phyloP scores from a whole-genome alignment of 805 yeast species.

The Vanderwaltozyma yarrowii region DNA sequence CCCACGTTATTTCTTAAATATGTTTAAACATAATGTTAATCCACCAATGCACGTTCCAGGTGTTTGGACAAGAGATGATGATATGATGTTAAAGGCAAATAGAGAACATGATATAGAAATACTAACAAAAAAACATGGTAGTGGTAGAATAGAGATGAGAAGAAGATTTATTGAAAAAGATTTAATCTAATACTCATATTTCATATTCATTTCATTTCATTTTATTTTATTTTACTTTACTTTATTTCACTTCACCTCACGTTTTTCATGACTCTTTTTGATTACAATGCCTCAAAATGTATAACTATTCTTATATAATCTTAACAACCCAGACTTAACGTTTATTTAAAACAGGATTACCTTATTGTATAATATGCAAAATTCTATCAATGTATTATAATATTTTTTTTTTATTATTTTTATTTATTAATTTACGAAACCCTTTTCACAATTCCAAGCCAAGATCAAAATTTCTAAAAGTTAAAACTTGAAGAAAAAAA shows the following conservation, averaged over 20 bases:
- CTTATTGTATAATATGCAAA: too few relatives aligned
- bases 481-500: too few relatives aligned
- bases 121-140: constrained; percentile 32
- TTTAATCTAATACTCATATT: constrained; percentile 11
- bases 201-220: neutral
- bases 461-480: too few relatives aligned
- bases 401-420: too few relatives aligned
- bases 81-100: constrained; percentile 27
- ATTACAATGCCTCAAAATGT: too few relatives aligned
- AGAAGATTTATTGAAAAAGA: constrained; percentile 31
- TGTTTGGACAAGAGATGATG: constrained; percentile 38
- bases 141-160: constrained; percentile 34
- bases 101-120: constrained; percentile 28
- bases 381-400: too few relatives aligned
- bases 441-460: too few relatives aligned
- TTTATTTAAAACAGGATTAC: too few relatives aligned
- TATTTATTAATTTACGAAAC: too few relatives aligned
- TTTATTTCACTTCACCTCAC: neutral
- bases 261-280: too few relatives aligned
- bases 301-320: too few relatives aligned
- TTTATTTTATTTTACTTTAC: neutral
- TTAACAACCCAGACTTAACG: too few relatives aligned
- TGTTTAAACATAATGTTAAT: constrained; percentile 32
- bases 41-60: constrained; percentile 37
- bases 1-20: constrained; percentile 33